Base-by-base conservation (phyloP, 257 asterid genomes). In the Capsicum baccatum region DNA sequence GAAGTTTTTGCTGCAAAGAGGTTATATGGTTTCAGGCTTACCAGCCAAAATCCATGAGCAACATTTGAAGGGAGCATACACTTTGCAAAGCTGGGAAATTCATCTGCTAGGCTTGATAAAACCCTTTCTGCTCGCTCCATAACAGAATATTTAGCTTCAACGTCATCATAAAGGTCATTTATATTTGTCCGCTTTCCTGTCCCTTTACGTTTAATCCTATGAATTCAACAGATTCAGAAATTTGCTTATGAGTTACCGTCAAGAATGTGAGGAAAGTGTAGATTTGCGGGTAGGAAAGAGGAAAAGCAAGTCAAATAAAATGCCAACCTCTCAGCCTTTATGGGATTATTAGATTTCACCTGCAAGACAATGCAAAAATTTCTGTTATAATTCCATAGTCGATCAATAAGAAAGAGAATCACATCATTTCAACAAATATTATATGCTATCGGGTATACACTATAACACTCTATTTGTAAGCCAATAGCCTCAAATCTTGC, bases 11-110 rank as follows among this genome's bases (percentile, higher is more conserved):
- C 16, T 78, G 64, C 47, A 76, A 78, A 78, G 62, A 52, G 33
- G 64, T 14, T 14, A 54, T 2, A 33, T 76, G 42, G n/a, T 35
- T 19, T 78, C 54, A 80, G 74, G 82, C 92, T 88, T 91, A 96
- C 98, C 93, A 96, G 79, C 99, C 99, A 96, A 90, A 96, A 96
- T 79, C 99, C 97, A 85, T 91, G 93, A 68, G 92, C 84, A 60
- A 96, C 99, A 79, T 93, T 96, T n/a, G 99, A 94, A 39, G 97
- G 98, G 88, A 92, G 97, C 99, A 96, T 94, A 64, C 93, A 91
- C 89, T 96, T 96, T 4, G 89, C 26, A 85, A 94, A 92, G 88
- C 82, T 87, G 19, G 98, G 99, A 39, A 79, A 69, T 59, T 90
- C 89, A 64, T 89, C 89, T 44, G 78, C 92, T 39, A 92, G 81